Conservation (phyloP, 352 stramenopile genomes). For the Phytopythium mirpurense region DNA sequence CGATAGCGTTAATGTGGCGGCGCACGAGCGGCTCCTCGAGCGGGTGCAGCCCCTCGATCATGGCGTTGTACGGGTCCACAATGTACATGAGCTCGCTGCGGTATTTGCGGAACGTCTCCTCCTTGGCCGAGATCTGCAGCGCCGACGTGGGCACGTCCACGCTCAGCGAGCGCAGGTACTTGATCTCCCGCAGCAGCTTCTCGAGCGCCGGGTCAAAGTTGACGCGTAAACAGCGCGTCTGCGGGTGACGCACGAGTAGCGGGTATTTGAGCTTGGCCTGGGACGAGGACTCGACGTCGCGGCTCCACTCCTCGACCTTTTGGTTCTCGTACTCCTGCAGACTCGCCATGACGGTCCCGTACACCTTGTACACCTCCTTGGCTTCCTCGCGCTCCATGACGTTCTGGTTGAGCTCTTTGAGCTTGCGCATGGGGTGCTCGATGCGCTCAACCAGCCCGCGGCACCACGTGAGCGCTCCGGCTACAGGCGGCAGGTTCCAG, state of each 20-base stretch:
- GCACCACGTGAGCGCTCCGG: constrained; percentile 95
- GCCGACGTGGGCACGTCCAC: constrained; percentile 94
- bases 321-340: constrained; percentile 96
- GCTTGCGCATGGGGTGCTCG: constrained; percentile 96
- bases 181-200: constrained; percentile 96
- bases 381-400: constrained; percentile 97
- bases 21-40: constrained; percentile 95
- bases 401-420: constrained; percentile 94
- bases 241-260: constrained; percentile 86
- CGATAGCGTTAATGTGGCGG: constrained; percentile 95
- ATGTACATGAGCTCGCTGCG: constrained; percentile 96
- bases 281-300: constrained; percentile 93
- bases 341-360: constrained; percentile 94
- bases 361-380: constrained; percentile 98
- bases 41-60: constrained; percentile 94
- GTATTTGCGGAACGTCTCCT: constrained; percentile 95
- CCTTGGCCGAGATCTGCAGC: constrained; percentile 94
- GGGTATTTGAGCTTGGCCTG: constrained; percentile 95
- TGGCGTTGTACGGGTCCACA: constrained; percentile 97
- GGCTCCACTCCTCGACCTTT: constrained; percentile 96
- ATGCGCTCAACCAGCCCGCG: constrained; percentile 94
- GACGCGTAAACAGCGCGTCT: constrained; percentile 90
- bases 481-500: constrained; percentile 94
- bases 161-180: constrained; percentile 94
- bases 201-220: constrained; percentile 98